Evolutionary conservation across 768 basidiomycete species (phyloP), one percentile per base, ranked within the genome.

Genomic region (Xerocomellus amylosporus): DNA sequence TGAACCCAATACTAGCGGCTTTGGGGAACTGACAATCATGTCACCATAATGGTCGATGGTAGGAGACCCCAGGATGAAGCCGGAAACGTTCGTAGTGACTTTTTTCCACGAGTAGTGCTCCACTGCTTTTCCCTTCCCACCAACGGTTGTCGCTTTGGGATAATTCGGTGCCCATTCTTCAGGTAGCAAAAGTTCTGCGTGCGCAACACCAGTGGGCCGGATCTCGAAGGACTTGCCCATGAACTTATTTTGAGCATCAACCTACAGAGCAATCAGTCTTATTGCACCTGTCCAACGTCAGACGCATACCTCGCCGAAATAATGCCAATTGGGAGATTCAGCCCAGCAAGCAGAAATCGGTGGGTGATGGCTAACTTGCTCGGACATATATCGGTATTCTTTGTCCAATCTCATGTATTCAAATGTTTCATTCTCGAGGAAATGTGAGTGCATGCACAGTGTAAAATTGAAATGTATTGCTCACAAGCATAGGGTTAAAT

Each of bases 81-180:
- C 93, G 6, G 93, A 94, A 9, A 96, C 80, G 54, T 84, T 89
- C 36, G 90, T 93, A 12, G 89, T 93, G 31, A 95, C 93, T 69
- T 96, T 96, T 74, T 93, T 93, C 93, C 93, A 96, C 41, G 84
- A 88, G 67, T 91, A 98, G 70, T 98, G 95, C 67, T 98, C 95
- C 5, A 87, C 73, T 0, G 90, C 87, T 62, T 82, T 83, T 39
- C 79, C 79, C 55, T 74, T 64, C 14, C 74, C 66, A 12, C 61
- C 58, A 41, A 67, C 67, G 1, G 74, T 74, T n/a, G 72, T 73
- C 1, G 80, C 80, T 61, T 76, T 80, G 3, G 88, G 88, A 61
- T 90, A 89, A 30, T 73, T 65, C 0, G 81, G 80, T 0, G 74
- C 88, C 71, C 80, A 79, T 12, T 83, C 83, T 46, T 79, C 76